phyloP scores from a whole-genome alignment of 257 asterid genomes.

The Penstemon newberryi region DNA sequence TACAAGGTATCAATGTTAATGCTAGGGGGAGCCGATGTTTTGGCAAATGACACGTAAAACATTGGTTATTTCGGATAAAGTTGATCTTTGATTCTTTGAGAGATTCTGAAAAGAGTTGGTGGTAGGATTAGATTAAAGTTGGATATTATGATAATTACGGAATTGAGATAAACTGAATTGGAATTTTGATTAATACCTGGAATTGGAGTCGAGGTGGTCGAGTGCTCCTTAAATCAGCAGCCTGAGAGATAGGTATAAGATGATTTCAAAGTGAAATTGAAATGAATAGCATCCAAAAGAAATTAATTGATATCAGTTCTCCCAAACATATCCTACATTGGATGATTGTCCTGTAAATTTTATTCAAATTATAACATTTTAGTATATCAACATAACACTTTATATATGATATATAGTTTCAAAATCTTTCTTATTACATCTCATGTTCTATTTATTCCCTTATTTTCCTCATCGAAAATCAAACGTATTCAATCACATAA shows the following conservation, averaged over 20 bases:
- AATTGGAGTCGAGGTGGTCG: conserved; percentile 43
- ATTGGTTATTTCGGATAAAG: conserved; percentile 59
- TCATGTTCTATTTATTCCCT: too few relatives aligned
- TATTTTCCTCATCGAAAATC: too few relatives aligned
- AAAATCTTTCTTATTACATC: too few relatives aligned
- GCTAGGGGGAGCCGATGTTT: conserved; percentile 72
- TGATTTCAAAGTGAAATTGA: neutral
- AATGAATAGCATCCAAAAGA: neutral
- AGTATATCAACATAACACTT: too few relatives aligned
- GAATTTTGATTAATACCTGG: conserved; percentile 38
- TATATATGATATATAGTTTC: too few relatives aligned
- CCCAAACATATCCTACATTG: too few relatives aligned
- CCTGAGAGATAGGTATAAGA: conserved; percentile 37
- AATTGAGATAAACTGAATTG: conserved; percentile 1
- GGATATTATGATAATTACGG: neutral
- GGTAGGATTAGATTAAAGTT: neutral
- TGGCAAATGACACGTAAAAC: conserved; percentile 59
- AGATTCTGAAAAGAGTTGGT: conserved; percentile 39
- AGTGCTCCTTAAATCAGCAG: conserved; percentile 59
- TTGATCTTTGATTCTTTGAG: conserved; percentile 55
- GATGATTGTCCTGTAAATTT: too few relatives aligned
- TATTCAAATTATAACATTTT: too few relatives aligned
- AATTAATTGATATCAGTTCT: too few relatives aligned
- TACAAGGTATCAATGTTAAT: conserved; percentile 67
- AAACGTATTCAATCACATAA: too few relatives aligned